Conservation (phyloP, 805 yeast species). For the Lipomyces starkeyi region DNA sequence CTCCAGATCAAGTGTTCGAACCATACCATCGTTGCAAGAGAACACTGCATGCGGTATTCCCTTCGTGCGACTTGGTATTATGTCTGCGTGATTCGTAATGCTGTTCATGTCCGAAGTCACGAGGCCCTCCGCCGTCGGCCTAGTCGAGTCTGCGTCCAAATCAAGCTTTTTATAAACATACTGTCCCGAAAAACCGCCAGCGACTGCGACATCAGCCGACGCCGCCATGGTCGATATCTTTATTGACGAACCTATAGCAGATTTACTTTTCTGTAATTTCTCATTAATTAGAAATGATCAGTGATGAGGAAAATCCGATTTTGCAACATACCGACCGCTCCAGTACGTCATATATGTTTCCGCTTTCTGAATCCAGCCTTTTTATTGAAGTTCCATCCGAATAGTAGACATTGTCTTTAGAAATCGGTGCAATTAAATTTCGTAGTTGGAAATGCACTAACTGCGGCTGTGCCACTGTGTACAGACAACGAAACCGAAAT, state of each 20-base stretch:
- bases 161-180: slow-evolving; percentile 50
- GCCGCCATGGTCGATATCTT: slow-evolving; percentile 58
- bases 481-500: slow-evolving; percentile 18
- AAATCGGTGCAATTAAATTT: slow-evolving; percentile 54
- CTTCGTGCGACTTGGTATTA: slow-evolving; percentile 37
- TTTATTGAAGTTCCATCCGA: slow-evolving; percentile 42
- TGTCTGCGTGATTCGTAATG: slow-evolving; percentile 57
- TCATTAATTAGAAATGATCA: neutral
- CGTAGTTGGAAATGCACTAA: slow-evolving; percentile 65
- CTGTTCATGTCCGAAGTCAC: slow-evolving; percentile 56
- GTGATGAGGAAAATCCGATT: slow-evolving; percentile 30
- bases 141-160: slow-evolving; percentile 14
- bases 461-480: slow-evolving; percentile 51
- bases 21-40: slow-evolving; percentile 57
- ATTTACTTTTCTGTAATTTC: slow-evolving; percentile 27
- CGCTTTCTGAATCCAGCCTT: slow-evolving; percentile 42
- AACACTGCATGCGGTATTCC: slow-evolving; percentile 48
- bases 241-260: slow-evolving; percentile 40
- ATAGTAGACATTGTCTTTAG: slow-evolving; percentile 42
- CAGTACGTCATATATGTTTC: slow-evolving; percentile 30
- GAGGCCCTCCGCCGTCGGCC: slow-evolving; percentile 45
- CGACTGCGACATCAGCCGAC: slow-evolving; percentile 51
- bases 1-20: slow-evolving; percentile 52
- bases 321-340: slow-evolving; percentile 17
- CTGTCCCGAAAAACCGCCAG: slow-evolving; percentile 64